Conservation (phyloP, 2,329 filamentous ascomycete genomes). For the Diplodia scrobiculata region DNA sequence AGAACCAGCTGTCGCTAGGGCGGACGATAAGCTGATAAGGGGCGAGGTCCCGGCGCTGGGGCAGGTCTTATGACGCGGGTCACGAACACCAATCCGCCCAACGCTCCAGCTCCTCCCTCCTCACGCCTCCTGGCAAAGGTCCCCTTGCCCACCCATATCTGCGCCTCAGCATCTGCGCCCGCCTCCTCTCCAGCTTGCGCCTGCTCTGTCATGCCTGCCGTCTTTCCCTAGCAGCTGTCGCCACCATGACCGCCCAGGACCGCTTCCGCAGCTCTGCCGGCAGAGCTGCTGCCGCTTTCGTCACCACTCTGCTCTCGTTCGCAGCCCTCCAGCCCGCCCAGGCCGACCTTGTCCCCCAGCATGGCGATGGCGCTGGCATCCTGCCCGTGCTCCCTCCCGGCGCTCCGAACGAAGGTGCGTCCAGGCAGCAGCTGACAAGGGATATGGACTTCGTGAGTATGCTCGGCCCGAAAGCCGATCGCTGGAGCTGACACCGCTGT, state of each 20-base stretch:
- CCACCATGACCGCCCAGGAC: constrained; percentile 30
- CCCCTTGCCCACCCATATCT: background rate
- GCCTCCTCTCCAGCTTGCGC: background rate
- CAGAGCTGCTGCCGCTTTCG: constrained; percentile 51
- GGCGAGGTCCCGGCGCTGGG: background rate
- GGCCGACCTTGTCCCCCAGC: background rate
- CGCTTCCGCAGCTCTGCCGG: constrained; percentile 29
- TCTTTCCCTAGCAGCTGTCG: constrained; percentile 32
- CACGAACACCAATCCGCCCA: background rate
- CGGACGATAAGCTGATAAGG: constrained; percentile 11
- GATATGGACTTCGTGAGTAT: constrained; percentile 30
- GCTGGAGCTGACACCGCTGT: constrained; percentile 32
- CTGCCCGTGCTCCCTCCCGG: constrained; percentile 31
- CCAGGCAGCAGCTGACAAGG: background rate
- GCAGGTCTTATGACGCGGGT: constrained; percentile 12
- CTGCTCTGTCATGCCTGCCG: constrained; percentile 39
- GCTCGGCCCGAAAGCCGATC: constrained; percentile 17
- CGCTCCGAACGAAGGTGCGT: constrained; percentile 31
- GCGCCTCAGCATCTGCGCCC: no score
- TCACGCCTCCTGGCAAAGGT: background rate
- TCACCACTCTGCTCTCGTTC: constrained; percentile 69
- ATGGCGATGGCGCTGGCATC: constrained; percentile 31
- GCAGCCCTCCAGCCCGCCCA: constrained; percentile 41
- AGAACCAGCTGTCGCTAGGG: background rate
- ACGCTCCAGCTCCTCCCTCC: constrained; percentile 4